Base-by-base conservation (phyloP, 1,139 yeast genomes). In the Schwanniomyces etchellsii region DNA sequence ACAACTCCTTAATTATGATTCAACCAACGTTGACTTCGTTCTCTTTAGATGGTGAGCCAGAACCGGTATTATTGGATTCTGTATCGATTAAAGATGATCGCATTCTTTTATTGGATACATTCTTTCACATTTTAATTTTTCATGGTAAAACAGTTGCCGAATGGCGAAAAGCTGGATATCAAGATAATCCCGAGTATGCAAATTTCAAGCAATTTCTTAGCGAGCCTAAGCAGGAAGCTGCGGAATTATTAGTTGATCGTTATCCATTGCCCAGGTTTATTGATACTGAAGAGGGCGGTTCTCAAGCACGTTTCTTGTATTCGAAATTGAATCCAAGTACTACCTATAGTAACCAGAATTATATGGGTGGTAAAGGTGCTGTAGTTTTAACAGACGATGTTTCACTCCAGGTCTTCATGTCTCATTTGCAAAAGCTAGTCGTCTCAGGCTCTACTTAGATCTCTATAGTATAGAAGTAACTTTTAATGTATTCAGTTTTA, bases 251-350 rank as follows among this genome's bases (percentile, higher is more conserved):
- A 50, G 78, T 83, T 21, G 97, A 91, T 52, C 77, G 98, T 57
- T 91, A 86, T 77, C 98, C 98, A 48, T 71, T 91, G 50, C 98
- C 98, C 30, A 77, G 97, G 61, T 91, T 85, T 55, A 86, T 89
- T 45, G 96, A 89, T 47, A 88, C 96, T 33, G 96, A 89, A 54
- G 96, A 88, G 47, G 96, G 97, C 50, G 96, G 96, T 32, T 88
- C 96, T 17, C 98, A 91, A 65, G 97, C 97, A 2, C 81, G 98
- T 65, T 91, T 91, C 72, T 73, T 91, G 60, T 77, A 86, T 54
- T 85, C 96, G 29, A 89, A 86, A 63, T 77, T 91, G 57, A 91
- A 91, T 57, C 97, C 98, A 29, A 81, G 95, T 29, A 85, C 85
- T 40, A 81, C 91, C 26, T 84, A 82, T 57, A 80, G 74, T 50